Base-by-base conservation (phyloP, 257 asterid species). In the Nicotiana benthamiana region DNA sequence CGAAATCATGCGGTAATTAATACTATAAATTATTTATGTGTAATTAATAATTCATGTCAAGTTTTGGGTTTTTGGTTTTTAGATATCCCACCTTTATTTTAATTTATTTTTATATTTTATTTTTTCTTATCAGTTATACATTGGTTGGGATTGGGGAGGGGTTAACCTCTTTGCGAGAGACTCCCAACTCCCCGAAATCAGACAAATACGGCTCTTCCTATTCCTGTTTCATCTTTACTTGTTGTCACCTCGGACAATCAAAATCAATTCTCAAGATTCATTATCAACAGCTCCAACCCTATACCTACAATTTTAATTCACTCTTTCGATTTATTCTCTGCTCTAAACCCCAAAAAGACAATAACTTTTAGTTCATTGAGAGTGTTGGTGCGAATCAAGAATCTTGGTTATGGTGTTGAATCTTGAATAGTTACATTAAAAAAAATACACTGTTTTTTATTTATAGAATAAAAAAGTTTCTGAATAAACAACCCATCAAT, bases 401-500 rank as follows among this genome's bases (percentile, higher is more conserved):
- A 65, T 27, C 51, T 22, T 77, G 82, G 78, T 59, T 68, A 34
- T 83, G 83, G 28, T 52, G 66, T 75, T 67, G 24, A 80, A 63
- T 76, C 74, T 76, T 28, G 57, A 52, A 13, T 22, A 72, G 10
- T 46, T 43, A 46, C 24, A 30, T 36, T 0, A n/a, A 22, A 36
- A 36, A 72, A 15, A 11, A 28, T 24, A 10, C 3, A 57, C 5
- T n/a, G 62, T 24, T 22, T 27, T 61, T 59, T 24, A 22, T 34
- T 24, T 56, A 8, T 52, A 56, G 22, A 62, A 26, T 16, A 28
- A 3, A 28, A 3, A 12, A 75, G 24, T 24, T 75, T 59, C 75
- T 52, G 15, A 22, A 43, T 28, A 51, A 46, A 3, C 59, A 46
- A 1, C 59, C 54, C 4, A 20, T 24, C 59, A 72, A 93, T 93